These are phyloP conservation scores for Helenozyma rhizophorensis DNA, from an alignment of 805 yeast species.

Conservation along the genomic window DNA sequence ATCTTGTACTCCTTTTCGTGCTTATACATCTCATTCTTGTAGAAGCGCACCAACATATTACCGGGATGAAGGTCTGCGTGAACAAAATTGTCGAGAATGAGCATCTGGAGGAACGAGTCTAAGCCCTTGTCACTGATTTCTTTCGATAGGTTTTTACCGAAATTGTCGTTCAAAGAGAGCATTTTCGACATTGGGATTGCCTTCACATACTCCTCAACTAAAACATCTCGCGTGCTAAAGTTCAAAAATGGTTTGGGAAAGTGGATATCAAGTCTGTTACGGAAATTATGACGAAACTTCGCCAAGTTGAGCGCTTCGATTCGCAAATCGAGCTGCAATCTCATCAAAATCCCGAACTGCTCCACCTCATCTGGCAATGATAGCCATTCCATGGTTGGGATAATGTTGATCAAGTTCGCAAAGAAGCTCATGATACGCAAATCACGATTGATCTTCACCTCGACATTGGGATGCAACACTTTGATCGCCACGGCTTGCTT, in stretches of 20 bases:
- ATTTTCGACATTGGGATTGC: conserved; percentile 81
- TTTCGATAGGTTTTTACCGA: conserved; percentile 54
- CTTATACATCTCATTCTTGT: conserved; percentile 43
- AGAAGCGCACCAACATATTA: conserved; percentile 74
- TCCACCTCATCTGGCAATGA: conserved; percentile 92
- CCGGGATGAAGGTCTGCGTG: conserved; percentile 99
- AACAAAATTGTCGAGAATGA: conserved; percentile 86
- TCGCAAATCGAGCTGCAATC: conserved; percentile 79
- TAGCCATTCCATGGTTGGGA: conserved; percentile 98
- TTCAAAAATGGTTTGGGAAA: conserved; percentile 76
- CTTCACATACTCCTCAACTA: conserved; percentile 80
- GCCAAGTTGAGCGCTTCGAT: conserved; percentile 82
- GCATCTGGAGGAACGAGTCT: conserved; percentile 90
- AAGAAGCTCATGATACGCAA: conserved; percentile 77
- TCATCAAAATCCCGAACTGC: conserved; percentile 83
- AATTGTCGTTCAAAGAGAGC: conserved; percentile 44
- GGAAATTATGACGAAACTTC: conserved; percentile 68
- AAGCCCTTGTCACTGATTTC: conserved; percentile 76
- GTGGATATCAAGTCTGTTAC: conserved; percentile 51
- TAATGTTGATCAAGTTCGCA: conserved; percentile 60
- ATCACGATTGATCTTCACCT: conserved; percentile 69
- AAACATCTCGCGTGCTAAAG: conserved; percentile 62
- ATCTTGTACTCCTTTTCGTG: conserved; percentile 42
- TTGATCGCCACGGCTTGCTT: conserved; percentile 78
- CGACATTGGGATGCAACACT: conserved; percentile 87